Evolutionary conservation across 2,329 filamentous ascomycete genomes (phyloP).

Genomic region (Ceratocystis diversiconidia): DNA sequence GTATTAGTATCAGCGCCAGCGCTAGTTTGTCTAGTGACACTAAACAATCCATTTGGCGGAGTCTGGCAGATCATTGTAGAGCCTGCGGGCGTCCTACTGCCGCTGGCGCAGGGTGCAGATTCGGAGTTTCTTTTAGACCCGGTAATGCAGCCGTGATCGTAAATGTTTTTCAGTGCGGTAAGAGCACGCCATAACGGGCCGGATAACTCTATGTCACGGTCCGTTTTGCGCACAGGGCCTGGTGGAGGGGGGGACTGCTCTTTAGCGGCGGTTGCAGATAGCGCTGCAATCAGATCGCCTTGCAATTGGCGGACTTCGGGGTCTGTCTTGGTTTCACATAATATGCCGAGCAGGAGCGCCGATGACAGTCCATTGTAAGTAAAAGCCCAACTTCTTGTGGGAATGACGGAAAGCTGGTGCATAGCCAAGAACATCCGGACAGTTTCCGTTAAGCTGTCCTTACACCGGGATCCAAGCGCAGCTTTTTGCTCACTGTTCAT

Average conservation of each 20-base stretch:
- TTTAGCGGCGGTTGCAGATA: constrained; percentile 50
- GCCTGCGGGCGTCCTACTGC: constrained; percentile 31
- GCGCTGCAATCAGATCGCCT: constrained; percentile 47
- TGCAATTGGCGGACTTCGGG: constrained; percentile 49
- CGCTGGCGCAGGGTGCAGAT: constrained; percentile 33
- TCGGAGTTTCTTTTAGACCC: constrained; percentile 38
- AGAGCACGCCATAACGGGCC: constrained; percentile 48
- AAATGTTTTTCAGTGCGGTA: constrained; percentile 49
- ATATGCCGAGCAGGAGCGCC: constrained; percentile 47
- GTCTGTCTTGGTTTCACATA: constrained; percentile 49
- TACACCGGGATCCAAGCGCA: constrained; percentile 43
- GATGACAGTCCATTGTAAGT: constrained; percentile 54
- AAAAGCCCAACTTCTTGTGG: constrained; percentile 53
- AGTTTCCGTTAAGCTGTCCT: constrained; percentile 47
- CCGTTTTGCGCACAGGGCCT: constrained; percentile 36
- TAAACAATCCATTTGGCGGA: constrained; percentile 18
- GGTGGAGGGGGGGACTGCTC: constrained; percentile 41
- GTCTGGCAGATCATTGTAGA: constrained; percentile 21
- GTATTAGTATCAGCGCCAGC: constrained; percentile 41
- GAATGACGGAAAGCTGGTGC: constrained; percentile 53
- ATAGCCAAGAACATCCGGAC: constrained; percentile 56
- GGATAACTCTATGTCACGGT: constrained; percentile 47
- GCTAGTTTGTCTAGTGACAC: constrained; percentile 3
- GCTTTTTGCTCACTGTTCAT: constrained; percentile 40
- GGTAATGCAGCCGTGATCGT: constrained; percentile 47